Evolutionary conservation across 2,329 filamentous ascomycete genomes (phyloP).

Genomic region (Graphiopsis chlorocephala): DNA sequence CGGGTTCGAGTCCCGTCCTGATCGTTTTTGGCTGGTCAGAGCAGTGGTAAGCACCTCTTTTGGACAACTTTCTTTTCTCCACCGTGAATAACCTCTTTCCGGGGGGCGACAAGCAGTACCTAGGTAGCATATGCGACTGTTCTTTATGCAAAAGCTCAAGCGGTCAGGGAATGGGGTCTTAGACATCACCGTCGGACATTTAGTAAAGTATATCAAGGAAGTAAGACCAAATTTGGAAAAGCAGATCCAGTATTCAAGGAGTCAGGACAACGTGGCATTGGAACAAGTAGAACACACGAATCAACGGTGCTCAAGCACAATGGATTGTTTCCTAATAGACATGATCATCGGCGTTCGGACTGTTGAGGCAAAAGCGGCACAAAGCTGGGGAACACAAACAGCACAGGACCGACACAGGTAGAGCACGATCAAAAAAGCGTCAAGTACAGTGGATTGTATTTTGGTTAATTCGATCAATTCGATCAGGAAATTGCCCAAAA

Average conservation of each 20-base stretch:
- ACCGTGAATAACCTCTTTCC: not conserved
- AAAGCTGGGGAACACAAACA: no score
- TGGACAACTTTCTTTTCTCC: not conserved
- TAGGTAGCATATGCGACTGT: not conserved
- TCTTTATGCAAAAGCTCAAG: not conserved
- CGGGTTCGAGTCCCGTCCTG: slow-evolving; percentile 17
- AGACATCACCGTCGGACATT: no score
- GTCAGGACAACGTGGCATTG: not conserved
- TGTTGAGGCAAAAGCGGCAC: no score
- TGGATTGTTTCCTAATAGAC: not conserved
- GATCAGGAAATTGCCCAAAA: not conserved
- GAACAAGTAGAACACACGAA: not conserved
- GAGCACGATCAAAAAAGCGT: no score
- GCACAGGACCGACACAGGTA: no score
- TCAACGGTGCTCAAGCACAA: not conserved
- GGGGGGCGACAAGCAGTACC: not conserved
- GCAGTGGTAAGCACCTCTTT: no score
- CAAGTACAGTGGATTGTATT: not conserved
- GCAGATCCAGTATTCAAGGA: not conserved
- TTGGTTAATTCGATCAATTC: no score
- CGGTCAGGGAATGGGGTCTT: not conserved
- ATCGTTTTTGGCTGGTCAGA: no score
- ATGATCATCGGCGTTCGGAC: no score
- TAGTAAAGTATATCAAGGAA: not conserved
- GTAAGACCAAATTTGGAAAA: not conserved